Percentiles rank a stretch among this genome's conserved stretches.
These are phyloP conservation scores for Saccharomycopsis schoenii DNA, from an alignment of 805 yeast species.

Conservation along the genomic window DNA sequence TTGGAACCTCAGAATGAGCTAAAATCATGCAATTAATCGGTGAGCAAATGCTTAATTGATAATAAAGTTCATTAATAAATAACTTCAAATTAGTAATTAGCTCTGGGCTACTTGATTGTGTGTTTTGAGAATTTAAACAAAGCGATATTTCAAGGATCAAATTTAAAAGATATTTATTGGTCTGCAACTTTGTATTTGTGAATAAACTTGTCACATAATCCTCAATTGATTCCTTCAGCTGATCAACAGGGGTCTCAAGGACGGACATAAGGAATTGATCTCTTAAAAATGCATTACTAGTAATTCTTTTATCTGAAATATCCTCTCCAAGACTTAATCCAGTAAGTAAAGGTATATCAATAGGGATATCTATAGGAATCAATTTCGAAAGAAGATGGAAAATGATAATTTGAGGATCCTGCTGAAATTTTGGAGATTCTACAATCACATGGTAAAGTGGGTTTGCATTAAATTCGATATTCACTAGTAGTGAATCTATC, in stretches of 20 bases:
- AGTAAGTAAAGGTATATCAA: not conserved
- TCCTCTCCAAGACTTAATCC: not conserved
- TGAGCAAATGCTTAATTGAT: constrained; percentile 8
- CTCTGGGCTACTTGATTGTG: not conserved
- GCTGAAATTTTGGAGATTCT: constrained; percentile 8
- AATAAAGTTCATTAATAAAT: constrained; percentile 11
- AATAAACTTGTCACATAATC: not conserved
- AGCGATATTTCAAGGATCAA: not conserved
- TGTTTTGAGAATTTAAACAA: not conserved
- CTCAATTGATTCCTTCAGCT: not conserved
- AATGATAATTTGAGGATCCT: constrained; percentile 6
- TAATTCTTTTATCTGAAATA: not conserved
- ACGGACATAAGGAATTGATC: not conserved
- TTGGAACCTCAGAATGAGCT: constrained; percentile 5
- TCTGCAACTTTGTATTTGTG: not conserved
- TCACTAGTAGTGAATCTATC: constrained; percentile 3
- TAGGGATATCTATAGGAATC: not conserved
- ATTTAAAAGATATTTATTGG: not conserved
- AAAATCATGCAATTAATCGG: constrained; percentile 8
- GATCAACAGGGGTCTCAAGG: not conserved
- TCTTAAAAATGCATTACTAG: not conserved
- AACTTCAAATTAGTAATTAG: constrained; percentile 5
- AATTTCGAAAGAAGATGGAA: constrained; percentile 12
- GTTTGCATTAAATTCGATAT: constrained; percentile 11
- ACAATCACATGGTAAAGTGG: constrained; percentile 3